Base-by-base conservation (phyloP, 495 filamentous ascomycete genomes). In the Melanomma pulvis-pyrius region DNA sequence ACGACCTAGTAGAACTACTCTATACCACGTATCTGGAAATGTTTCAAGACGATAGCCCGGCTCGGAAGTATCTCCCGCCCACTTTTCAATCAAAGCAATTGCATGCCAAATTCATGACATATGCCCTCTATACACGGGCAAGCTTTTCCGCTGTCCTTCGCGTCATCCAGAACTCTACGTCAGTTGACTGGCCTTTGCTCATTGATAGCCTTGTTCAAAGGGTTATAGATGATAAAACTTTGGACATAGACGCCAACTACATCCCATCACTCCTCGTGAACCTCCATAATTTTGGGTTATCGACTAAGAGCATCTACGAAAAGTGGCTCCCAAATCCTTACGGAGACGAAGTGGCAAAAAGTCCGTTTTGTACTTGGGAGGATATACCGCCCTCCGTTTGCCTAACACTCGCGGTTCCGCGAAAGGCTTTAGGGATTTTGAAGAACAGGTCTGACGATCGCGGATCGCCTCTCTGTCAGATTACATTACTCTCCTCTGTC, bases 91-190 rank as follows among this genome's bases (percentile, higher is more conserved):
- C n/a, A n/a, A n/a, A n/a, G n/a, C 22, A 47, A 21, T 39, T 28
- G 1, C 13, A 28, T 9, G 1, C 1, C 11, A 25, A 21, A 13
- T 7, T 5, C 5, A n/a, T n/a, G n/a, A n/a, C n/a, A n/a, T 4
- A 39, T 13, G n/a, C 47, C 6, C 56, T 15, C n/a, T 61, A 61
- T 28, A 61, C 58, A 2, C 41, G 58, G 2, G 58, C 44, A 15
- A 51, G 44, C 17, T n/a, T 61, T 8, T 11, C 21, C 1, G 44
- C 44, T 4, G 7, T 51, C 9, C 12, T 61, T 12, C 44, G 29
- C 22, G 4, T 19, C 11, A 25, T 59, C 17, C 11, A 28, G 13
- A 32, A 48, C 1, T 8, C 56, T 5, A 13, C 2, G 4, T 26
- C 0, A 1, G 41, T 59, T 0, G 17, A 32, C 29, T 6, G 36